phyloP scores from a whole-genome alignment of 805 yeast species.

The Hanseniaspora pseudoguilliermondii region DNA sequence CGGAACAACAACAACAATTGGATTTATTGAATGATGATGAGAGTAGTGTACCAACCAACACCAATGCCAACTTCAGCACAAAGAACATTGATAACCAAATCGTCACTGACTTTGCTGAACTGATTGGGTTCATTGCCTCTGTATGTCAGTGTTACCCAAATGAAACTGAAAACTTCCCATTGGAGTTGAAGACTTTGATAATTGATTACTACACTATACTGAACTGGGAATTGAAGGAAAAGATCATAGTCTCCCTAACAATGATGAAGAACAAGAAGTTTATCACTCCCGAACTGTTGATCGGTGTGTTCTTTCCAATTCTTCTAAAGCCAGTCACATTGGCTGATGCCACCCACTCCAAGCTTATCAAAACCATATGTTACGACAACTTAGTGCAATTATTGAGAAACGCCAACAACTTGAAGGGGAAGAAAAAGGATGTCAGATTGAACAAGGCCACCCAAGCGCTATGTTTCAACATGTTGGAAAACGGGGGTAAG shows the following conservation, averaged over 20 bases:
- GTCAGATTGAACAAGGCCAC: conserved; percentile 81
- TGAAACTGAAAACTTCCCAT: conserved; percentile 75
- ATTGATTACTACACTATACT: conserved; percentile 67
- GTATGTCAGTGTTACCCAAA: conserved; percentile 83
- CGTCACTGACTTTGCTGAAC: conserved; percentile 52
- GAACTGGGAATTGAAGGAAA: conserved; percentile 77
- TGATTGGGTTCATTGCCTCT: conserved; percentile 83
- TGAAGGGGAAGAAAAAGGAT: conserved; percentile 53
- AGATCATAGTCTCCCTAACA: conserved; percentile 75
- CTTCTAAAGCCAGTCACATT: conserved; percentile 29
- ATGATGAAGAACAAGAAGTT: conserved; percentile 81
- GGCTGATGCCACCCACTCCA: conserved; percentile 53
- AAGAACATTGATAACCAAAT: conserved; percentile 23
- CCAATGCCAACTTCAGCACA: conserved; percentile 7
- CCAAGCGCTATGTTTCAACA: conserved; percentile 80
- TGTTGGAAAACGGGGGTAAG: conserved; percentile 44
- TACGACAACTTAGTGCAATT: conserved; percentile 67
- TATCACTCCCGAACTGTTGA: conserved; percentile 63
- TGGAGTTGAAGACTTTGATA: conserved; percentile 58
- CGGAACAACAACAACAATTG: conserved; percentile 27
- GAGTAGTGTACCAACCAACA: conserved; percentile 20
- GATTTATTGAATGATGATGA: conserved; percentile 18
- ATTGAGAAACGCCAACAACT: conserved; percentile 64
- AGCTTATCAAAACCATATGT: conserved; percentile 68
- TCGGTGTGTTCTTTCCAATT: conserved; percentile 81